A percentile compares a stretch with the other conserved stretches of the same genome.
Conservation (phyloP, 768 basidiomycete species). For the Auricularia cornea region DNA sequence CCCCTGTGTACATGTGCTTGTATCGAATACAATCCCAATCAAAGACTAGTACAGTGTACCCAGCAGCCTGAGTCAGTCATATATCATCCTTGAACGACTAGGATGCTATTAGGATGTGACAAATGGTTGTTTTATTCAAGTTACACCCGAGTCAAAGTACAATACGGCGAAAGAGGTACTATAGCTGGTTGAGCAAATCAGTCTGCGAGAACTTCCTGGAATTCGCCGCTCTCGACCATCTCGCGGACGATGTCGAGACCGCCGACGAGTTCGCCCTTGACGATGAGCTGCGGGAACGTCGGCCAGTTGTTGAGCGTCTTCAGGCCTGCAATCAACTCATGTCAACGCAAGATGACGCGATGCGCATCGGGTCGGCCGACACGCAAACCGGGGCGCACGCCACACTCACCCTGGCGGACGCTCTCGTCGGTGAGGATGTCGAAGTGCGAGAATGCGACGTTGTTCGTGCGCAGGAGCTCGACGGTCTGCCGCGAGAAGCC, state of each 20-base stretch:
- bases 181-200: neutral
- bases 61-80: no score
- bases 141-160: neutral
- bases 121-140: no score
- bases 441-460: constrained; percentile 63
- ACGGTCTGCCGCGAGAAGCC: constrained; percentile 79
- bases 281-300: constrained; percentile 78
- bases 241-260: constrained; percentile 89
- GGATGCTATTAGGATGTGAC: no score
- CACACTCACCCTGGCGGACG: constrained; percentile 62
- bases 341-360: neutral
- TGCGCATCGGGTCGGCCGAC: neutral
- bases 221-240: constrained; percentile 75
- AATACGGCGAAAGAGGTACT: no score
- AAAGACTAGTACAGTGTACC: no score
- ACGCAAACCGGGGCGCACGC: neutral
- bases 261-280: constrained; percentile 90
- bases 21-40: no score
- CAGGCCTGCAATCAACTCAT: constrained; percentile 31
- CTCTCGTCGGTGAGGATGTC: constrained; percentile 78
- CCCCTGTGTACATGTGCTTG: no score
- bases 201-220: constrained; percentile 37
- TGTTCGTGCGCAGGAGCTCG: constrained; percentile 52
- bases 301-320: constrained; percentile 80
- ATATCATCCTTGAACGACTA: no score